Evolutionary conservation across 805 yeast species (phyloP), one percentile per base, ranked within the genome.

Genomic region (Saccharomyces eubayanus): DNA sequence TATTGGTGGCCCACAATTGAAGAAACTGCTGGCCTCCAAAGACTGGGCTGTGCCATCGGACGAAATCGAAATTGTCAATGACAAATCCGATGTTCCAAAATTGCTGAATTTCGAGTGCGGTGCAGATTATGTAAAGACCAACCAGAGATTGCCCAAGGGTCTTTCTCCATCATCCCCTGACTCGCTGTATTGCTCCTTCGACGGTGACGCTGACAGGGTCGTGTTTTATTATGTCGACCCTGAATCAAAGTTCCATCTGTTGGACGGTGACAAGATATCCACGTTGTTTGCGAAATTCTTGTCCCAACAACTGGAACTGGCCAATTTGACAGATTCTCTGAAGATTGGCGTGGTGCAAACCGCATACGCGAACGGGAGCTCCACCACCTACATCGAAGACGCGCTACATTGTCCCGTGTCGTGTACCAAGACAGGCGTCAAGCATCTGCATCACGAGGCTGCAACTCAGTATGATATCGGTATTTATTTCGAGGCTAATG

Each of bases 181-280:
- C 12, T 36, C 43, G 43, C 72, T 91, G 51, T 85, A 81, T 62
- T 85, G 95, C 6, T 88, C 96, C 1, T 90, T 89, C 65, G 99
- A 94, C 67, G 99, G 99, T 50, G 99, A 94, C 68, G 98, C 99
- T 4, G 99, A 94, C 68, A 78, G 99, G 63, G 84, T 94, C 50
- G 88, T 94, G 24, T 88, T 89, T 65, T 94, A 87, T 68, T 85
- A 80, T 67, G 70, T 74, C 47, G 75, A 74, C 48, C 56, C 56
- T 0, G 65, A 69, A 3, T 48, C 50, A 9, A 55, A 65, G 27
- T 87, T 87, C 67, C 72, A 76, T 41, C 68, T 87, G 41, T 72
- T 94, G 53, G 99, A 94, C 64, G 99, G 99, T 58, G 99, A 94
- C 71, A 90, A 89, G 70, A 87, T 92, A 57, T 85, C 97, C 1